Conservation (phyloP, 148 eudicot genomes). For the Salicornia ramosissima region DNA sequence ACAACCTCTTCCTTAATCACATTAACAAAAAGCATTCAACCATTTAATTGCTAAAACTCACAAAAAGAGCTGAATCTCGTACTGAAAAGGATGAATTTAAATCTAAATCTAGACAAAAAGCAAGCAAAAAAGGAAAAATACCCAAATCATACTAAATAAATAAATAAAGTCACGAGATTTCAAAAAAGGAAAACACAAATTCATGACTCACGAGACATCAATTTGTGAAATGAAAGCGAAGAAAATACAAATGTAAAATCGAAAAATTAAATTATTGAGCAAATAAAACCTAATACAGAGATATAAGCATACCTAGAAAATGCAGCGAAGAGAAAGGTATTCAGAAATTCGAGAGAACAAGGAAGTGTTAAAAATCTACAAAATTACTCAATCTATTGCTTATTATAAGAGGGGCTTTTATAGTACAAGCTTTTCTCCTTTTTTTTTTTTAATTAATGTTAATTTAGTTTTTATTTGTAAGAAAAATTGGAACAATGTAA, state of each 20-base stretch:
- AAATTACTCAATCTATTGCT: not conserved
- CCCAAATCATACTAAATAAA: not conserved
- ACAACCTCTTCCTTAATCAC: not conserved
- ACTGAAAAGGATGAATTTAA: not conserved
- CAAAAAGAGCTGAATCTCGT: not conserved
- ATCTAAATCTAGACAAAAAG: not conserved
- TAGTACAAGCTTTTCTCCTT: too few species aligned
- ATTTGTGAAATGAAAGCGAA: not conserved
- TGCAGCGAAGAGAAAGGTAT: not conserved
- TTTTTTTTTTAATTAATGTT: too few species aligned
- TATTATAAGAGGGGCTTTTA: not conserved
- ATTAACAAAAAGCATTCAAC: not conserved
- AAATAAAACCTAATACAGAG: not conserved
- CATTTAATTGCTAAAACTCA: not conserved
- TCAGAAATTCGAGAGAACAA: not conserved
- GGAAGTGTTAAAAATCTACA: not conserved
- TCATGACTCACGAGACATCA: not conserved
- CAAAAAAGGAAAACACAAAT: not conserved
- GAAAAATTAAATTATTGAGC: not conserved
- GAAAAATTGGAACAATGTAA: too few species aligned
- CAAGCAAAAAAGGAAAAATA: not conserved
- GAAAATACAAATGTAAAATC: not conserved
- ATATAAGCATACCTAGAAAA: conserved; percentile 5
- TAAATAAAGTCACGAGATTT: not conserved
- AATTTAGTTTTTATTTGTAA: too few species aligned